Evolutionary conservation across 2,329 filamentous ascomycete genomes (phyloP), one percentile per base, ranked within the genome.

Genomic region (Pleurostoma richardsiae): DNA sequence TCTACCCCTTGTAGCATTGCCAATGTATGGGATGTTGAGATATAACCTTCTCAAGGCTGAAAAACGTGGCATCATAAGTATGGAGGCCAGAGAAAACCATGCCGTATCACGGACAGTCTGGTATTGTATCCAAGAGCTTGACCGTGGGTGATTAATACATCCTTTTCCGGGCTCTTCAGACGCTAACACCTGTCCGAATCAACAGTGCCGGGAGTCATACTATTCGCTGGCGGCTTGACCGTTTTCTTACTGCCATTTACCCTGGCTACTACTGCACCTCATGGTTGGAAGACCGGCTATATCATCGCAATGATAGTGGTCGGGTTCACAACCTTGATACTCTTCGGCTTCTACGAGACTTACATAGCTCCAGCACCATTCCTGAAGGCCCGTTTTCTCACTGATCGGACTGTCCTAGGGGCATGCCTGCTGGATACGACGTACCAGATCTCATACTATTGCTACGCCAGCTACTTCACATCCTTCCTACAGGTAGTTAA

Each of bases 31-130:
- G 4, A 63, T 79, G 10, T 63, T 86, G 50, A 68, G 76, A 44
- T 57, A 72, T 55, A 81, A 83, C 58, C 72, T 79, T 46, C 70
- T 68, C 33, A 83, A 82, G 59, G 83, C 83, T 11, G 70, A 69
- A 55, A 59, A 71, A 44, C 55, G 69, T 4, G 80, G 80, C 1
- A 54, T 45, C 2, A 50, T 60, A 6, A 68, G 67, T 3, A 58
- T 45, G 42, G 51, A 65, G 30, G 51, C 64, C 2, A 68, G 60
- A 7, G 71, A 68, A 53, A 69, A 66, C 1, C 72, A 79, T 1
- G 76, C 68, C 2, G 29, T 67, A 1, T 4, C 60, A 3, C 70
- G 83, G 56, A 77, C 67, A 6, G 56, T 80, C 29, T 61, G 64
- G 55, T 67, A 77, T 56, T 78, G 78, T 48, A 50, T 71, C 3